These are phyloP conservation scores for Chamaecrista fasciculata DNA, from an alignment of 306 rosid genomes.

Conservation along the genomic window DNA sequence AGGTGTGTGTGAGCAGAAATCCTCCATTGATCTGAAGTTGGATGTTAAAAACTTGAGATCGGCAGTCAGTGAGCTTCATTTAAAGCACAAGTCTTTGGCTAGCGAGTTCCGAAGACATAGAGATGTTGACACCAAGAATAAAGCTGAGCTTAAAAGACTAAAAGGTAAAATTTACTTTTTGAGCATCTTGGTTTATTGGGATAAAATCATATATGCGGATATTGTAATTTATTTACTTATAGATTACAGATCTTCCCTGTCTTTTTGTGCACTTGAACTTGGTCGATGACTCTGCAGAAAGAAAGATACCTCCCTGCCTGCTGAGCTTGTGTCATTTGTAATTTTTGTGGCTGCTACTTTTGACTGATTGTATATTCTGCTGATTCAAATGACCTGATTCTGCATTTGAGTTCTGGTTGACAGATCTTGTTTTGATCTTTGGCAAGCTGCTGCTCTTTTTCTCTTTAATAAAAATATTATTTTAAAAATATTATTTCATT, in stretches of 20 bases:
- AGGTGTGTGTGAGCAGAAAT: constrained; percentile 40
- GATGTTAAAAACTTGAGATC: constrained; percentile 53
- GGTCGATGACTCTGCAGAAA: background rate
- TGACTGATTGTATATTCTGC: background rate
- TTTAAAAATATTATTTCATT: too few species aligned
- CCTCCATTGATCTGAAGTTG: constrained; percentile 31
- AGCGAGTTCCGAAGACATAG: constrained; percentile 46
- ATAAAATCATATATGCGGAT: background rate
- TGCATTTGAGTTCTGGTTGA: background rate
- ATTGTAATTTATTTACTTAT: background rate
- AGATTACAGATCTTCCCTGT: background rate
- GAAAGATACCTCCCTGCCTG: background rate
- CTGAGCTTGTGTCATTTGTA: background rate
- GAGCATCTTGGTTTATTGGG: background rate
- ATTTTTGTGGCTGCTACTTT: background rate
- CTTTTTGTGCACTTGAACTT: background rate
- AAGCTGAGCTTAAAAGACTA: constrained; percentile 40
- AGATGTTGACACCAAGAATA: constrained; percentile 53
- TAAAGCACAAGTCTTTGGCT: constrained; percentile 48
- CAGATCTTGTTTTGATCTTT: background rate
- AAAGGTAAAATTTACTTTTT: background rate
- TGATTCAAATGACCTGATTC: background rate
- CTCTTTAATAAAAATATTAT: too few species aligned
- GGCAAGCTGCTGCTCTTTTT: background rate
- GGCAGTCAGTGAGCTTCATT: constrained; percentile 40